Conservation (phyloP, 371 early-diverging fungal species). For the Mortierella sp. region DNA sequence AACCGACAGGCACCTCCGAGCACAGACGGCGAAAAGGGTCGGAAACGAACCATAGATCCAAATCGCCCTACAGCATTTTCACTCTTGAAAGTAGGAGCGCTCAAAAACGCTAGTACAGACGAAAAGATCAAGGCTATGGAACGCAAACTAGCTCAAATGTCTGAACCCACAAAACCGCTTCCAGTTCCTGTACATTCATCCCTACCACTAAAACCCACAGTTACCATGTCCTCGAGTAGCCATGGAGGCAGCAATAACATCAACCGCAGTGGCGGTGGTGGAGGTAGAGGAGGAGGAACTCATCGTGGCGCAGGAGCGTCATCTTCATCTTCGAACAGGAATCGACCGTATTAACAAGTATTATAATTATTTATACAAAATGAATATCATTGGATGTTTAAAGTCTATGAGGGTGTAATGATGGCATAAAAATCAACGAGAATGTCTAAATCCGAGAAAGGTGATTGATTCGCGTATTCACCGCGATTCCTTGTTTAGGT, state of each 20-base stretch:
- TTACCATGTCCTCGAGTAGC: slow-evolving; percentile 3
- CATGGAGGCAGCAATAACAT: background rate
- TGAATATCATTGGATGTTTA: background rate
- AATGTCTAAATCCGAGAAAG: no score
- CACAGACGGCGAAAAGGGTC: slow-evolving; percentile 37
- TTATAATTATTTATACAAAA: background rate
- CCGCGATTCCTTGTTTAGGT: background rate
- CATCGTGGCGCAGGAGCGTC: slow-evolving; percentile 20
- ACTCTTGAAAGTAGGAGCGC: slow-evolving; percentile 42
- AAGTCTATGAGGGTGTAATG: background rate
- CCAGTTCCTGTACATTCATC: slow-evolving; percentile 31
- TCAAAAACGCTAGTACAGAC: slow-evolving; percentile 65
- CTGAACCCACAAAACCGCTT: slow-evolving; percentile 23
- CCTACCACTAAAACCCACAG: slow-evolving; percentile 27
- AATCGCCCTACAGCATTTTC: slow-evolving; percentile 48
- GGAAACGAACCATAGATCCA: slow-evolving; percentile 40
- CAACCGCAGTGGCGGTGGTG: background rate
- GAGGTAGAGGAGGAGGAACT: background rate
- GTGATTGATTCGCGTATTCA: no score
- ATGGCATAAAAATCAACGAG: no score
- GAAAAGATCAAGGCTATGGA: slow-evolving; percentile 76
- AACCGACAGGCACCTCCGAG: slow-evolving; percentile 45
- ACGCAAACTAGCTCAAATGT: slow-evolving; percentile 66
- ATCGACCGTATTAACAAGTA: slow-evolving; percentile 22
- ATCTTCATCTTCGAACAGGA: slow-evolving; percentile 17